Evolutionary conservation across 352 stramenopile genomes (phyloP), one percentile per base, ranked within the genome.

Genomic region (Globisporangium lucens): DNA sequence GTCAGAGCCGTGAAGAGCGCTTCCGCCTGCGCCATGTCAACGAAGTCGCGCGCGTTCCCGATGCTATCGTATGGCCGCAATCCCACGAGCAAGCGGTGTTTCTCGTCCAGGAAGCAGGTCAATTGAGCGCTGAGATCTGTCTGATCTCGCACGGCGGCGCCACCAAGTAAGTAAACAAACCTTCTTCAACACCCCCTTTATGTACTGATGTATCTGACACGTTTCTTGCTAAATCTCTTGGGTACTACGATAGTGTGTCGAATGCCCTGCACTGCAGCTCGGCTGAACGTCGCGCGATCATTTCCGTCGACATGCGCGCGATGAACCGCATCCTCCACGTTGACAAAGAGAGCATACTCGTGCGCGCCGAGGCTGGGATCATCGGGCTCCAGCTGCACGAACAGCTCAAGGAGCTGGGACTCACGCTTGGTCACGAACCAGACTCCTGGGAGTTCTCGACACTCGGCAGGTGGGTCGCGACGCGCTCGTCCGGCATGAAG

Each of bases 391-490:
- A 97, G 36, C 73, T 98, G 12, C 90, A 97, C 61, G 76, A 96
- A 52, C 79, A 93, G 29, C 80, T 99, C 61, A 77, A 82, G 7
- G 94, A 93, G 20, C 86, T 97, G 22, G 24, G 24, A 24, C 24
- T 24, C 24, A 98, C 93, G 30, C 83, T 98, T 29, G 94, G 94
- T 5, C 94, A 98, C 68, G 90, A 98, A 65, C 94, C 94, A 0
- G 93, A 98, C 68, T 97, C 89, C 61, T 92, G 90, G 74, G 94
- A 98, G 75, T 98, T 98, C 64, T 97, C 89, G 41, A 98, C 93
- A 2, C 76, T 98, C 4, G 93, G 93, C 27, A 93, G 94, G 41
- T 98, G 91, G 91, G 86, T 98, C 49, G 93, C 94, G 0, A 98
- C 93, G 3, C 89, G 91, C 68, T 90, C 93, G 22, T 98, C 91